Evolutionary conservation across 2,329 filamentous ascomycete genomes (phyloP).

Genomic region (Alternaria arborescens): DNA sequence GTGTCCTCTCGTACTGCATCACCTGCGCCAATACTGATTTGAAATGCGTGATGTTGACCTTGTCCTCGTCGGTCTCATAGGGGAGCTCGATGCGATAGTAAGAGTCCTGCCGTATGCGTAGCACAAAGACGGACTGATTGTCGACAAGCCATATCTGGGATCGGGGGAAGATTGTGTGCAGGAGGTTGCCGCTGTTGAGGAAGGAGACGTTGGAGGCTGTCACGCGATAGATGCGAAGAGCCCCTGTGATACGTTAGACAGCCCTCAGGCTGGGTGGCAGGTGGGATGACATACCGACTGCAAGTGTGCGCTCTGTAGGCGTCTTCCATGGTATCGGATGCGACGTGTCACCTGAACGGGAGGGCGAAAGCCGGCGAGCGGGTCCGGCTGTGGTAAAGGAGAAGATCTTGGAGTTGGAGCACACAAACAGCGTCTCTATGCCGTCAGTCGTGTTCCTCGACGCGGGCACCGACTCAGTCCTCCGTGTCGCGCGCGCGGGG

Average conservation of each 20-base stretch:
- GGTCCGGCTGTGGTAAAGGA: conserved; percentile 62
- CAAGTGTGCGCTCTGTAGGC: conserved; percentile 80
- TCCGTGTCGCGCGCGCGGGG: conserved; percentile 51
- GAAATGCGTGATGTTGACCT: conserved; percentile 70
- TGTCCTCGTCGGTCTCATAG: conserved; percentile 69
- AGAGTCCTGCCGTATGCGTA: conserved; percentile 81
- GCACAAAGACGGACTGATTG: conserved; percentile 82
- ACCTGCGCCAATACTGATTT: conserved; percentile 75
- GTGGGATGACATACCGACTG: conserved; percentile 67
- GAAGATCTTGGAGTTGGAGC: conserved; percentile 76
- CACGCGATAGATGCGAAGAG: conserved; percentile 84
- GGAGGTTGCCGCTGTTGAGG: conserved; percentile 81
- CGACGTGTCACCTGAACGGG: conserved; percentile 54
- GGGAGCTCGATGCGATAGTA: conserved; percentile 94
- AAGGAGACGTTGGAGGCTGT: conserved; percentile 83
- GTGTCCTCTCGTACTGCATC: conserved; percentile 85
- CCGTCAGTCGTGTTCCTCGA: conserved; percentile 52
- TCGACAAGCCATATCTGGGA: conserved; percentile 96
- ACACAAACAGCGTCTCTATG: conserved; percentile 77
- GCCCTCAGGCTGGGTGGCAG: neutral
- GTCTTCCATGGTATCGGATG: conserved; percentile 75
- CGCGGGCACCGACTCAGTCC: conserved; percentile 41
- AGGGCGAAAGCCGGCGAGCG: conserved; percentile 48
- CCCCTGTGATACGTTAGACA: conserved; percentile 59
- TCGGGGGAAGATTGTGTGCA: conserved; percentile 87